Evolutionary conservation across 345 rosid genomes (phyloP), one percentile per base, ranked within the genome.

Genomic region (Melastoma malabathricum): DNA sequence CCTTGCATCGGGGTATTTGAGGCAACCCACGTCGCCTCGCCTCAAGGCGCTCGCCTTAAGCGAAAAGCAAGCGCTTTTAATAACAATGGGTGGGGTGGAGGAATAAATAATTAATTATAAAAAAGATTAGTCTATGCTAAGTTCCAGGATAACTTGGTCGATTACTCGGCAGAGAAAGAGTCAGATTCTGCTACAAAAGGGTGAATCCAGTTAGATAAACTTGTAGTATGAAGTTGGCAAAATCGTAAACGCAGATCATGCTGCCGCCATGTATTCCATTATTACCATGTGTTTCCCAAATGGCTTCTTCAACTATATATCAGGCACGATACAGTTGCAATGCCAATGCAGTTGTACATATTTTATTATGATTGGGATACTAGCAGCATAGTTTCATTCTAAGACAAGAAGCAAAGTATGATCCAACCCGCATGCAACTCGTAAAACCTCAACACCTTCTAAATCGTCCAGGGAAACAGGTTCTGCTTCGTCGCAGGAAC

Each of bases 371-470:
- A 34, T 6, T 7, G 9, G 12, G 25, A 22, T 1, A 4, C 4
- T 22, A n/a, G n/a, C n/a, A n/a, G n/a, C n/a, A 1, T 34, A 34
- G 41, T 34, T 34, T 69, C 67, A 74, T 27, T 72, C 72, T 15
- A 71, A 63, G 4, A 75, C 66, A 58, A 86, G 70, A 44, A 86
- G 58, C 9, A 90, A 69, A 56, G 63, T 78, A 68, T 84, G 98
- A 68, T 90, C 98, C 64, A 90, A 84, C 3, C 94, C 98, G 1
- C 83, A 68, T 8, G 59, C 83, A 43, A 69, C 82, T 64, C 77
- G 94, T 55, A 86, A 43, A 62, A 74, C 82, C 59, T 74, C 50
- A 51, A 52, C 25, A 49, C 82, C 89, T 48, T 74, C 85, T 38
- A 80, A 52, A 25, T 61, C 67, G 47, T 86, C 84, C n/a, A 83